These are phyloP conservation scores for Penicillium italicum DNA, from an alignment of 2,329 filamentous ascomycete species.

Conservation along the genomic window DNA sequence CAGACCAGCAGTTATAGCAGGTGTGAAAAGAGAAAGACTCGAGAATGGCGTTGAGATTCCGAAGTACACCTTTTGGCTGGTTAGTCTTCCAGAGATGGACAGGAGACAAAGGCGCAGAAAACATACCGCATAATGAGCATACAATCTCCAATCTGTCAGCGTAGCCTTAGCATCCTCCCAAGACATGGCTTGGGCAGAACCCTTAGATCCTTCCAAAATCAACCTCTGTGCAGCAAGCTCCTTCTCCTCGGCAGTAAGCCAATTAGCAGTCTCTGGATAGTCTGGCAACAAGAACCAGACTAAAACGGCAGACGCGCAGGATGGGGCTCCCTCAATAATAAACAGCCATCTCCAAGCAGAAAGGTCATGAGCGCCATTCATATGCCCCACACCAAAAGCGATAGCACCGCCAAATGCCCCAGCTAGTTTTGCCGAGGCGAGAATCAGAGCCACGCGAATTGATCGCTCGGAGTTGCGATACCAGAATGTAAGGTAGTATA, in stretches of 20 bases:
- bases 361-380: conserved; percentile 25
- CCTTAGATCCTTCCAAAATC: conserved; percentile 41
- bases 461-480: conserved; percentile 56
- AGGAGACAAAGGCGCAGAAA: background rate
- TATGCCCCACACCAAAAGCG: conserved; percentile 51
- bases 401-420: conserved; percentile 54
- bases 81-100: conserved; percentile 15
- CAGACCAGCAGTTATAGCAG: conserved; percentile 60
- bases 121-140: conserved; percentile 51
- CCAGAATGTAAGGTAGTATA: conserved; percentile 52
- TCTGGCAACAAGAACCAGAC: conserved; percentile 50
- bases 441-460: conserved; percentile 55
- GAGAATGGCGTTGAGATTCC: conserved; percentile 55
- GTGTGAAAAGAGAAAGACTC: conserved; percentile 58
- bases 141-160: conserved; percentile 50
- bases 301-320: conserved; percentile 35
- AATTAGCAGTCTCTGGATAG: conserved; percentile 48
- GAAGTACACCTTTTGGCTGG: conserved; percentile 43
- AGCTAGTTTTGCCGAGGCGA: conserved; percentile 54
- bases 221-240: conserved; percentile 42
- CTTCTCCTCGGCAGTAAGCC: conserved; percentile 47
- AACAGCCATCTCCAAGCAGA: conserved; percentile 49
- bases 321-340: conserved; percentile 44
- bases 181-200: conserved; percentile 41
- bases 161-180: conserved; percentile 49